Percentiles rank a stretch among this genome's conserved stretches.
Conservation (phyloP, 1,284 basidiomycete genomes). For the Rhodotorula sp. region DNA sequence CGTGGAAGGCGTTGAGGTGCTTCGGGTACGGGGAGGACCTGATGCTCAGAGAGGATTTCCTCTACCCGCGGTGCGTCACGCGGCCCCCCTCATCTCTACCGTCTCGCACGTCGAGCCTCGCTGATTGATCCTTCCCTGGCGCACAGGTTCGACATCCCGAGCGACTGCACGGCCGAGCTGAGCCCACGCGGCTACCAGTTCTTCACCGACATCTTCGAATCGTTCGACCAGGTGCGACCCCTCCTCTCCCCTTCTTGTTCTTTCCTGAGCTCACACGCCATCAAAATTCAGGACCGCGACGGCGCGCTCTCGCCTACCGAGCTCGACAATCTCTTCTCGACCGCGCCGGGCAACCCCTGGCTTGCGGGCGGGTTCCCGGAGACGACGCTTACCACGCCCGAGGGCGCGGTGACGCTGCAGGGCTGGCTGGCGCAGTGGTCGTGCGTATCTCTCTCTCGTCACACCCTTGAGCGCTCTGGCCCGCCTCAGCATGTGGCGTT, state of each 20-base stretch:
- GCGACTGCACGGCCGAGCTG: constrained; percentile 92
- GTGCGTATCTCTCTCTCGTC: constrained; percentile 54
- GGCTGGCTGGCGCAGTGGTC: constrained; percentile 99
- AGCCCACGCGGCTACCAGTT: constrained; percentile 93
- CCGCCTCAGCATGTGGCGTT: too few relatives aligned
- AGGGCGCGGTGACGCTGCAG: constrained; percentile 88
- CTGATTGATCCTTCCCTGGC: background rate
- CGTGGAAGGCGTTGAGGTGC: constrained; percentile 92
- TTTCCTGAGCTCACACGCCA: constrained; percentile 1
- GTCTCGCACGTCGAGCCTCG: too few relatives aligned
- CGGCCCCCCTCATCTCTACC: constrained; percentile 26
- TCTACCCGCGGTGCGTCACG: constrained; percentile 75
- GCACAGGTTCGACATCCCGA: constrained; percentile 81
- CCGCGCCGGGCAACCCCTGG: constrained; percentile 95
- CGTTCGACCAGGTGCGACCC: constrained; percentile 79
- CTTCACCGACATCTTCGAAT: constrained; percentile 95
- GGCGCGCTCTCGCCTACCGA: constrained; percentile 86
- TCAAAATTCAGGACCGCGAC: constrained; percentile 74
- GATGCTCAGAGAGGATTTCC: constrained; percentile 80
- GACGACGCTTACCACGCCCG: constrained; percentile 76
- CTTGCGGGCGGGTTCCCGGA: constrained; percentile 79
- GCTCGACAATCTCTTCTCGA: constrained; percentile 84
- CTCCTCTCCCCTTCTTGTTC: constrained; percentile 7
- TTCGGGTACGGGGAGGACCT: constrained; percentile 97
- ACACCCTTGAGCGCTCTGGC: too few relatives aligned